Evolutionary conservation across 2,329 filamentous ascomycete species (phyloP).

Genomic region (Ceratocystis variospora): DNA sequence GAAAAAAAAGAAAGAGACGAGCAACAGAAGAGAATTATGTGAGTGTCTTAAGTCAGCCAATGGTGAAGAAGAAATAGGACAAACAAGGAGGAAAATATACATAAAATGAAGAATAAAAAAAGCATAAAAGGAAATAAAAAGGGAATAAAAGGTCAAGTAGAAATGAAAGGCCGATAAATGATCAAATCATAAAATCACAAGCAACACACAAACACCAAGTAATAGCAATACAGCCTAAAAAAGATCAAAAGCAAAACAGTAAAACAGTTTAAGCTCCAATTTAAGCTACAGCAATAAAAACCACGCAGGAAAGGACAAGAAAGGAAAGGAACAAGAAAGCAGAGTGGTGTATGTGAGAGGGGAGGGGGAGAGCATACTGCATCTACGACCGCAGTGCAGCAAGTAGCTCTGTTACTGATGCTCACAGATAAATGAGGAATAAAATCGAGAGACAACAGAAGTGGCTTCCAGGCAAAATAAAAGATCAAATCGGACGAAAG

Average conservation of each 20-base stretch:
- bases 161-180: neutral
- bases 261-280: neutral
- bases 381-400: neutral
- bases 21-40: neutral
- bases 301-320: neutral
- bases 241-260: neutral
- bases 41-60: neutral
- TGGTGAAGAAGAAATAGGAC: neutral
- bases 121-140: neutral
- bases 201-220: neutral
- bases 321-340: constrained; percentile 2
- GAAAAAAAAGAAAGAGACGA: constrained; percentile 5
- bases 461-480: no score
- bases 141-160: neutral
- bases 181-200: neutral
- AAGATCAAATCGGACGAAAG: constrained; percentile 1
- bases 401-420: no score
- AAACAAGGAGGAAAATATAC: neutral
- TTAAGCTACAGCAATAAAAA: neutral
- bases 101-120: neutral
- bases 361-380: neutral
- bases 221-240: neutral
- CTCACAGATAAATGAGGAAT: no score
- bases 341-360: neutral
- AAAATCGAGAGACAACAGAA: no score